Evolutionary conservation across 2,329 filamentous ascomycete species (phyloP), one percentile per base, ranked within the genome.

Genomic region (Metarhizium anisopliae): DNA sequence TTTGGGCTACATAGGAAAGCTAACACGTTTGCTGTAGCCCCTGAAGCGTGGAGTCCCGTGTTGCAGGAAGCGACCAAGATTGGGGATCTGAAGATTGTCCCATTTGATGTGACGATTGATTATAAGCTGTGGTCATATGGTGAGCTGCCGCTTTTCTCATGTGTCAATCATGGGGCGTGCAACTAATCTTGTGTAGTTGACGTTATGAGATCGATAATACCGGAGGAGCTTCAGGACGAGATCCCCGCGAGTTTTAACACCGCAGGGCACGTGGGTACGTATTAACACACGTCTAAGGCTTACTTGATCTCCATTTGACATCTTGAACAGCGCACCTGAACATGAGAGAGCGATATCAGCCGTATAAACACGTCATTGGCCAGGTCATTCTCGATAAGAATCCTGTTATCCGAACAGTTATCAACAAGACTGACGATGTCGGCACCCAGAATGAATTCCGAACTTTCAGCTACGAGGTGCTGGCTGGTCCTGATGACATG

Each of bases 391-490:
- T 90, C 53, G 94, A 97, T 75, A 99, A 99, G 74, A 96, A 95
- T 71, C 80, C 84, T 10, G 75, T 74, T 50, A 83, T 96, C 58
- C 80, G 78, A 58, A 99, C 94, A 0, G 92, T 99, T 62, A 96
- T 99, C 74, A 96, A 96, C 79, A 99, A 99, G 72, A 81, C 87
- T 47, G 87, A 95, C 70, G 86, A 90, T 59, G 93, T 99, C 8
- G 94, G 94, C 56, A 81, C 83, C 25, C 85, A 89, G 63, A 94
- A 86, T 62, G 85, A 90, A 68, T 99, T 89, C 73, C 85, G 94
- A 53, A 97, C 94, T 0, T 97, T 99, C 71, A 80, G 81, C 36
- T 97, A 96, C 74, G 94, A 99, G 73, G 81, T 97, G 14, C 81
- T 99, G 0, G 85, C 85, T 2, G 94, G 94, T 0, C 81, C 84